These are phyloP conservation scores for Phylloporus scabripes DNA, from an alignment of 768 basidiomycete species.

Conservation along the genomic window DNA sequence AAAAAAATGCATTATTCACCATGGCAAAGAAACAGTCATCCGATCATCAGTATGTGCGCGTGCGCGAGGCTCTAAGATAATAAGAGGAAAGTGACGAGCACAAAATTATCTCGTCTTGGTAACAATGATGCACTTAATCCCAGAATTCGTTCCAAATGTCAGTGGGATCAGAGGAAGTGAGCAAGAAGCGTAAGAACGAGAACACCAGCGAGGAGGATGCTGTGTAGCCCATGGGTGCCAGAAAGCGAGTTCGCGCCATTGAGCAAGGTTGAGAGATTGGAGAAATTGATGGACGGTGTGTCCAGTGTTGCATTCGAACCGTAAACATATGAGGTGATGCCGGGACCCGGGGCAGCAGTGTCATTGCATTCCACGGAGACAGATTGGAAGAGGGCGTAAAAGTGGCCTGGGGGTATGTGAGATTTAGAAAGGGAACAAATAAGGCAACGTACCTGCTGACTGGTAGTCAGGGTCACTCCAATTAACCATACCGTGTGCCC, in stretches of 20 bases:
- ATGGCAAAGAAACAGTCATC: not conserved
- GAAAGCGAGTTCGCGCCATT: slow-evolving; percentile 32
- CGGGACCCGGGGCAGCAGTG: slow-evolving; percentile 35
- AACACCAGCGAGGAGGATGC: slow-evolving; percentile 10
- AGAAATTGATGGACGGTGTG: slow-evolving; percentile 51
- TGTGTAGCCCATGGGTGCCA: slow-evolving; percentile 7
- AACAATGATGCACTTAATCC: not conserved
- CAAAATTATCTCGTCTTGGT: not conserved
- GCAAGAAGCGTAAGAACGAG: slow-evolving; percentile 13
- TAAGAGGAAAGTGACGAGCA: not conserved
- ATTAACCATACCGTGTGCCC: slow-evolving; percentile 81
- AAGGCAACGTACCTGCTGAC: slow-evolving; percentile 44
- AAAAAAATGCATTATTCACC: not conserved
- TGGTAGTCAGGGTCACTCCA: slow-evolving; percentile 76
- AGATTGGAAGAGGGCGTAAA: slow-evolving; percentile 58
- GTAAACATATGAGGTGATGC: slow-evolving; percentile 63
- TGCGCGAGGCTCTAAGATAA: not conserved
- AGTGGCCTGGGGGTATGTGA: slow-evolving; percentile 46
- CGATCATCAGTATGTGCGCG: not conserved
- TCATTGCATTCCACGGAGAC: slow-evolving; percentile 63
- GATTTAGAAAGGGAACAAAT: not conserved
- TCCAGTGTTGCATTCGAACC: slow-evolving; percentile 46
- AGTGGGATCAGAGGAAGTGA: slow-evolving; percentile 15
- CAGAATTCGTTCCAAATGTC: not conserved
- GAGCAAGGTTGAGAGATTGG: slow-evolving; percentile 52